phyloP scores from a whole-genome alignment of 1,139 yeast species.

The Spathaspora sp. region DNA sequence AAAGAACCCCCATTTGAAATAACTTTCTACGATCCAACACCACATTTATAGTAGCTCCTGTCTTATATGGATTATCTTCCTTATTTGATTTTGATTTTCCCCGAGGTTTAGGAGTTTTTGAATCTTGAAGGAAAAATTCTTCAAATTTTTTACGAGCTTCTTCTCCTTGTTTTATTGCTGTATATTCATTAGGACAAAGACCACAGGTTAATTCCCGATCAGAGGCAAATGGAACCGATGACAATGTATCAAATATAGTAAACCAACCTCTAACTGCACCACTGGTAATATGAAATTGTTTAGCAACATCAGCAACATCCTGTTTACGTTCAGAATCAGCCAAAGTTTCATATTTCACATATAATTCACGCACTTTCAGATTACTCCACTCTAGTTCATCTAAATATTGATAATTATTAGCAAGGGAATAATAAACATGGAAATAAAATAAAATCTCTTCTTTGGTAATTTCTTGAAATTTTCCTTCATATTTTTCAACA shows the following conservation, averaged over 20 bases:
- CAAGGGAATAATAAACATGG: constrained; percentile 31
- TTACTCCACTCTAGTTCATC: constrained; percentile 32
- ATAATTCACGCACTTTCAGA: constrained; percentile 23
- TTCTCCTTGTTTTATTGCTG: constrained; percentile 9
- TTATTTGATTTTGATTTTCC: constrained; percentile 8
- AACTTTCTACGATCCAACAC: constrained; percentile 17
- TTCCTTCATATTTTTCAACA: background rate
- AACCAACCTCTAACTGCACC: constrained; percentile 32
- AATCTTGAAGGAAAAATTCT: background rate
- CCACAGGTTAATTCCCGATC: constrained; percentile 24
- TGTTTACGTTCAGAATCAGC: constrained; percentile 13
- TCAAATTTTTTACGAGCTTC: constrained; percentile 8
- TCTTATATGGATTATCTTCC: constrained; percentile 4
- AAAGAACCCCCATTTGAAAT: constrained; percentile 32
- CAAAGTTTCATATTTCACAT: constrained; percentile 16
- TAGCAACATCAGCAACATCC: constrained; percentile 13
- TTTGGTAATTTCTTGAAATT: constrained; percentile 13
- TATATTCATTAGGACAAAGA: constrained; percentile 33
- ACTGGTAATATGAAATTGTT: constrained; percentile 16
- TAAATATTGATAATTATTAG: constrained; percentile 29
- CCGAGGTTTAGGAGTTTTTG: background rate
- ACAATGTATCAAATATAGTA: constrained; percentile 28
- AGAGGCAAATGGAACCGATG: constrained; percentile 30
- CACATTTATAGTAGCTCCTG: constrained; percentile 16
- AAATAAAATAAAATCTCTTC: constrained; percentile 30